phyloP scores from a whole-genome alignment of 163 green algal species.

The Trebouxia gelatinosa region DNA sequence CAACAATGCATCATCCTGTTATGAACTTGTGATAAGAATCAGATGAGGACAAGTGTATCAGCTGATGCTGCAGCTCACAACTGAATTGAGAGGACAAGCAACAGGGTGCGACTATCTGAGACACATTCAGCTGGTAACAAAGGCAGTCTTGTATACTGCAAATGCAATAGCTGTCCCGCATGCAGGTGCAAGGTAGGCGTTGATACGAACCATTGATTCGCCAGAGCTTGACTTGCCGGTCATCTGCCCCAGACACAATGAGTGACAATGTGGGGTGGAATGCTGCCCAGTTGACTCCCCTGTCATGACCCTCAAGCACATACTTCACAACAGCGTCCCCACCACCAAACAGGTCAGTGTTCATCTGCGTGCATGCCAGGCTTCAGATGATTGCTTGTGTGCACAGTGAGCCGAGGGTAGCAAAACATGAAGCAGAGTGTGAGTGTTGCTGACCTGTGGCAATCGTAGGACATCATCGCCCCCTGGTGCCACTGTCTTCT shows the following conservation, averaged over 20 bases:
- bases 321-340: slow-evolving; percentile 99
- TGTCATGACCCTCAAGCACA: slow-evolving; percentile 98
- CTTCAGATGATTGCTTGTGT: neutral
- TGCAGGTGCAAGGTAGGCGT: too few species aligned
- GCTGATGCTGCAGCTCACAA: too few species aligned
- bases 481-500: slow-evolving; percentile 89
- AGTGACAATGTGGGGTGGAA: slow-evolving; percentile 98
- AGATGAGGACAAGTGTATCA: too few species aligned
- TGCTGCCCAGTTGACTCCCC: slow-evolving; percentile 97
- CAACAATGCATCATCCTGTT: too few species aligned
- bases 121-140: too few species aligned
- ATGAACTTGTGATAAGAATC: too few species aligned
- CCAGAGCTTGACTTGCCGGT: slow-evolving; percentile 99
- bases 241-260: slow-evolving; percentile 97
- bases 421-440: too few species aligned
- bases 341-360: slow-evolving; percentile 95
- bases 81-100: too few species aligned
- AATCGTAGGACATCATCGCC: slow-evolving; percentile 82
- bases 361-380: slow-evolving; percentile 58
- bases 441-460: slow-evolving; percentile 56
- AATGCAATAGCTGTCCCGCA: too few species aligned
- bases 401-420: neutral
- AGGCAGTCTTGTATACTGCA: too few species aligned
- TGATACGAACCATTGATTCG: slow-evolving; percentile 91
- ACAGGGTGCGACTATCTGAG: too few species aligned